Evolutionary conservation across 176 grass and related monocot genomes (phyloP).

Genomic region (Phoenix dactylifera): DNA sequence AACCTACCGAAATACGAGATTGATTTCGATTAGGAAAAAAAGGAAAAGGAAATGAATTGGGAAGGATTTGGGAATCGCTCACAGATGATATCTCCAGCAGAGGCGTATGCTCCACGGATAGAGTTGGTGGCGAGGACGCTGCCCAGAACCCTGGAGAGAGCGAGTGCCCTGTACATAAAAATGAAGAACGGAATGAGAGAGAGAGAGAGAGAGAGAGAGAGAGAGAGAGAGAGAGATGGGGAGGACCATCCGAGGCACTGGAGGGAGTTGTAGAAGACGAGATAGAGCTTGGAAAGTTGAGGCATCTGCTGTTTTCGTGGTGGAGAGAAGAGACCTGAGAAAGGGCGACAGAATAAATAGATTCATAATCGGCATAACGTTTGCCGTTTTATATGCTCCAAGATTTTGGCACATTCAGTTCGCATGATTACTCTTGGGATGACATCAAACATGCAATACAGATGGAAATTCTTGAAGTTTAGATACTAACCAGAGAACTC

Average conservation of each 20-base stretch:
- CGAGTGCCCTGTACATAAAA: constrained; percentile 41
- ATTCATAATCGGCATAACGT: too few species aligned
- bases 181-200: not conserved
- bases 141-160: constrained; percentile 39
- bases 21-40: not conserved
- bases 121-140: constrained; percentile 24
- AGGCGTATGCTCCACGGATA: constrained; percentile 37
- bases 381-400: too few species aligned
- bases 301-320: constrained; percentile 16
- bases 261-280: constrained; percentile 78
- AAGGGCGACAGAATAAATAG: too few species aligned
- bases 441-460: too few species aligned
- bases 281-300: constrained; percentile 43
- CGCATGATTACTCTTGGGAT: too few species aligned
- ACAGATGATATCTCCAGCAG: constrained; percentile 77
- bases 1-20: constrained; percentile 18
- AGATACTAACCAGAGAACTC: too few species aligned
- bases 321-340: too few species aligned
- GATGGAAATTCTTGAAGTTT: too few species aligned
- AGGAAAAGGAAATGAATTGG: not conserved
- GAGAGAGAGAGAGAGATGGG: not conserved
- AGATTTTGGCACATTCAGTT: too few species aligned
- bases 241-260: constrained; percentile 66
- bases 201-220: not conserved
- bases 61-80: not conserved